Evolutionary conservation across 2,329 filamentous ascomycete genomes (phyloP).

Genomic region (Penicillium frequentans): DNA sequence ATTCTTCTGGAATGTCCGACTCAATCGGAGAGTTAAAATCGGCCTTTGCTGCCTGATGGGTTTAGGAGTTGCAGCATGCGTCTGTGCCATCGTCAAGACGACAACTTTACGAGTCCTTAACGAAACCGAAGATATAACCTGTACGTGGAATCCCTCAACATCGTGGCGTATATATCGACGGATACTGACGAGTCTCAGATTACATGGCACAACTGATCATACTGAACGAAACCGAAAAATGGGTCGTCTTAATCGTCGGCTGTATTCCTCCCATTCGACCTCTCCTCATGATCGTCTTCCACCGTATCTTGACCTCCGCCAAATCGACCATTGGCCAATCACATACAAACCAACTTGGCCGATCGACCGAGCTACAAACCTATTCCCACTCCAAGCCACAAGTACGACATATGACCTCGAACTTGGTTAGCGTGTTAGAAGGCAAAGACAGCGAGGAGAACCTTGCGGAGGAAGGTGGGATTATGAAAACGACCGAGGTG

Average conservation of each 20-base stretch:
- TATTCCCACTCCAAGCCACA: slow-evolving; percentile 1
- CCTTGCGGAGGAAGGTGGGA: slow-evolving; percentile 1
- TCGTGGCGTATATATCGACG: not conserved
- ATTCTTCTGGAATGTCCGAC: slow-evolving; percentile 25
- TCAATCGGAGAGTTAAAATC: slow-evolving; percentile 18
- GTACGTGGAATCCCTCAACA: slow-evolving; percentile 8
- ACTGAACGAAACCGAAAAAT: slow-evolving; percentile 25
- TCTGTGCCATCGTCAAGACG: slow-evolving; percentile 20
- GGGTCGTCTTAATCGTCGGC: slow-evolving; percentile 25
- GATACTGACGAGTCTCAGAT: slow-evolving; percentile 3
- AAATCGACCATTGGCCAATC: not conserved
- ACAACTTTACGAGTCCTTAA: slow-evolving; percentile 9
- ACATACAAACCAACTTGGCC: not conserved
- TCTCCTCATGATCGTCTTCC: slow-evolving; percentile 7
- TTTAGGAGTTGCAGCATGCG: slow-evolving; percentile 21
- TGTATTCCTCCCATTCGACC: slow-evolving; percentile 21
- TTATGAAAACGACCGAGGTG: slow-evolving; percentile 12
- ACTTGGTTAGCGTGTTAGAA: not conserved
- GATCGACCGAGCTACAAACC: slow-evolving; percentile 4
- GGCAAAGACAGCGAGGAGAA: slow-evolving; percentile 8
- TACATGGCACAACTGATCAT: slow-evolving; percentile 13
- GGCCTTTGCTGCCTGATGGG: slow-evolving; percentile 30
- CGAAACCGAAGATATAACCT: slow-evolving; percentile 9
- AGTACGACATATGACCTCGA: not conserved
- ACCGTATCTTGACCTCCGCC: not conserved